Evolutionary conservation across 306 rosid genomes (phyloP), one percentile per base, ranked within the genome.

Genomic region (Medicago truncatula): DNA sequence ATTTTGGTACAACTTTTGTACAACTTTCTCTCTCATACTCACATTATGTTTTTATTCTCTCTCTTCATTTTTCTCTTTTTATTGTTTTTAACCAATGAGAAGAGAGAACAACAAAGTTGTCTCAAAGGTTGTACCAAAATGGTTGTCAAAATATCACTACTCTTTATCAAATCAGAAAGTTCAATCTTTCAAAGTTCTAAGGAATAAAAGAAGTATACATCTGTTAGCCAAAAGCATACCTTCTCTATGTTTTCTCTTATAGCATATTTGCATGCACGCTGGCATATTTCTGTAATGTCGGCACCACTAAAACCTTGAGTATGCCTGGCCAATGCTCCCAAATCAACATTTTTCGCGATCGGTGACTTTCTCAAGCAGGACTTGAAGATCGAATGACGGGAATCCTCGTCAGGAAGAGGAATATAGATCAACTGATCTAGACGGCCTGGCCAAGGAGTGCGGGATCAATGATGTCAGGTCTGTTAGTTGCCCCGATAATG

Each of bases 241-340:
- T 87, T 87, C 31, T 87, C 90, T 16, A 87, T 87, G 79, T 87
- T 80, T 80, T 87, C 88, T 74, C 90, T 87, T 58, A 87, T 87
- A 58, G 90, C 90, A 74, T 87, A 84, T 71, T 87, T 87, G 80
- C 90, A 87, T 14, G 90, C 83, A 23, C 86, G 75, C 77, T 87
- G 90, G 74, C 90, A 87, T 58, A 87, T 87, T 81, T 87, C 88
- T n/a, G 86, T 87, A 67, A 87, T 81, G 49, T 86, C 90, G 20
- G 90, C 90, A 59, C 90, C 87, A 73, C 90, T 86, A 59, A 86
- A 86, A 21, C 90, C 90, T 80, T 87, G 85, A 21, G 90, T 87
- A 59, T 82, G 70, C 81, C 39, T 82, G 16, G 86, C 86, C 61
- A 87, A 73, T 50, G 86, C 88, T 70, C 82, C 74, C 74, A 87